Evolutionary conservation across 1,284 basidiomycete genomes (phyloP), one percentile per base, ranked within the genome.

Genomic region (Ustilago tritici): DNA sequence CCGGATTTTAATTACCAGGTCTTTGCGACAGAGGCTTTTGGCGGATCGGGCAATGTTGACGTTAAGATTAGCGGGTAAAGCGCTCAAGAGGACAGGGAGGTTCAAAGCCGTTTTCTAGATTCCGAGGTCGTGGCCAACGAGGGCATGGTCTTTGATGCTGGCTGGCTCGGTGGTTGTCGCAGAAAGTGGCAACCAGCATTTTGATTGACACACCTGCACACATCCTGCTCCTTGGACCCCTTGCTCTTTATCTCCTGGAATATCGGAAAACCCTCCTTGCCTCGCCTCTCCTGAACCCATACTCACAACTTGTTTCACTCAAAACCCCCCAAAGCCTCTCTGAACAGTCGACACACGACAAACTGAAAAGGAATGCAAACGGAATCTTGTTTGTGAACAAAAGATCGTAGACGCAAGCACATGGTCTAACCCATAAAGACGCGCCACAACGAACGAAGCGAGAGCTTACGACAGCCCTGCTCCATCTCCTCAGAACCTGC

Each of bases 1-100:
- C 64, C 70, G 9, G 56, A 65, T 23, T 75, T 70, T 54, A 66
- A 75, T 61, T 75, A 75, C 58, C 72, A 75, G 57, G 63, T 75
- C 52, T 69, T 75, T 55, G 72, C 72, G 38, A 75, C 72, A 38
- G 72, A 75, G 61, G 72, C 65, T 54, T 75, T 69, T 50, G 38
- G 47, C 4, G 66, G 72, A 10, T 10, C 32, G 2, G 72, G 72
- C 7, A 66, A 59, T 2, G 60, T 62, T 40, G 60, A 34, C 60
- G 49, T n/a, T n/a, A n/a, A 50, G 8, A 28, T 72, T 46, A 63
- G 60, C 56, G 70, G 64, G 15, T 72, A 52, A 61, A 14, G 10
- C 17, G 12, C 8, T 4, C 15, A 23, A 23, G 40, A 31, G 4
- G 47, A 49, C 19, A 28, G 19, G 23, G 28, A 49, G 47, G 11